A percentile compares a stretch with the other conserved stretches of the same genome.
phyloP scores from a whole-genome alignment of 1,284 basidiomycete genomes.

The Cutaneotrichosporon cavernicola region DNA sequence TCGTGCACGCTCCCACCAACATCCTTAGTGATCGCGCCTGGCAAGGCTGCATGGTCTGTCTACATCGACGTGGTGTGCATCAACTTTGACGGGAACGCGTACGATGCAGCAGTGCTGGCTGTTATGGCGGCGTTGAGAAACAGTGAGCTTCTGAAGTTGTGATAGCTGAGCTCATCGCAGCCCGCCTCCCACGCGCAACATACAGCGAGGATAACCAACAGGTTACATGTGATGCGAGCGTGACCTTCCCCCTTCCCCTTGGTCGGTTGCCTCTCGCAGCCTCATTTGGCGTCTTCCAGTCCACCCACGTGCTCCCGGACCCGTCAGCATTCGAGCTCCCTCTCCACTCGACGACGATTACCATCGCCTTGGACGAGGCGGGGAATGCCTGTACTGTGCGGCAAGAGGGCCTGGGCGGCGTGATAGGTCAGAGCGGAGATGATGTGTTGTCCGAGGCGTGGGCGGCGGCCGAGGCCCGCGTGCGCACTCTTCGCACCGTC shows the following conservation, averaged over 20 bases:
- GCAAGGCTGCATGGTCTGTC: conserved; percentile 81
- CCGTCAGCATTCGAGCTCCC: conserved; percentile 88
- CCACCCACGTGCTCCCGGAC: conserved; percentile 73
- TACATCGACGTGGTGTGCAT: conserved; percentile 93
- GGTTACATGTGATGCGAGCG: conserved; percentile 65
- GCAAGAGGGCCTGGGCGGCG: conserved; percentile 64
- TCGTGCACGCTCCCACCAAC: conserved; percentile 65
- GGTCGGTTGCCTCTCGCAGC: conserved; percentile 61
- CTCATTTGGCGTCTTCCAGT: conserved; percentile 79
- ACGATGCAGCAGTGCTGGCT: conserved; percentile 84
- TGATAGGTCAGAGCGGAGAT: conserved; percentile 48
- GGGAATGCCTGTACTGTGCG: conserved; percentile 56
- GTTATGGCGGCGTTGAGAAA: conserved; percentile 82
- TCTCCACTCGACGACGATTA: conserved; percentile 68
- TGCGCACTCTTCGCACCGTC: conserved; percentile 31
- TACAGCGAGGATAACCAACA: conserved; percentile 68
- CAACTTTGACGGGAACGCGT: conserved; percentile 93
- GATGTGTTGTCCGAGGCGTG: conserved; percentile 43
- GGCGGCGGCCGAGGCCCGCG: conserved; percentile 39
- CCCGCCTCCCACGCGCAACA: conserved; percentile 68
- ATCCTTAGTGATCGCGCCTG: conserved; percentile 74
- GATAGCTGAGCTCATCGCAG: conserved; percentile 53
- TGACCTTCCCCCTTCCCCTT: conserved; percentile 55
- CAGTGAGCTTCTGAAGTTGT: conserved; percentile 58
- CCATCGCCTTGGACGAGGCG: conserved; percentile 63